These are phyloP conservation scores for Suillus subluteus DNA, from an alignment of 768 basidiomycete species.

Conservation along the genomic window DNA sequence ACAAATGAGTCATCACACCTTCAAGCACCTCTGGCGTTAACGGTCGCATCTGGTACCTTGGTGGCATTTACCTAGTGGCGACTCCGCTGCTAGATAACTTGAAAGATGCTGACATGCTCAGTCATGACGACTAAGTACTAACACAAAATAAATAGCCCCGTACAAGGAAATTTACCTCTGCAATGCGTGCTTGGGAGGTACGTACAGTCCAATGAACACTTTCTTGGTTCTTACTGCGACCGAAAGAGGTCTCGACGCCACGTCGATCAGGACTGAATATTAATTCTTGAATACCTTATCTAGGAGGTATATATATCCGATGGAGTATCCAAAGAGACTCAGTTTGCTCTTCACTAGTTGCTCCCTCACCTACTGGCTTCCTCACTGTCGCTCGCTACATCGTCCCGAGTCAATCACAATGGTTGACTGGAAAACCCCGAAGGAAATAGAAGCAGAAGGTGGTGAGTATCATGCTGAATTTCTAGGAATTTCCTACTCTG, in stretches of 20 bases:
- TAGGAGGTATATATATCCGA: neutral
- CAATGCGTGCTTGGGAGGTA: neutral
- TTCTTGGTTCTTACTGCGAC: neutral
- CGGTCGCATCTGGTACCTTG: neutral
- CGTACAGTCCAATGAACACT: slow-evolving; percentile 5
- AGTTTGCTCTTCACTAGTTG: neutral
- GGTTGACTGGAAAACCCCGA: slow-evolving; percentile 30
- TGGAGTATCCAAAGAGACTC: neutral
- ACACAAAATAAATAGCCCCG: neutral
- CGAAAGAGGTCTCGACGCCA: slow-evolving; percentile 2
- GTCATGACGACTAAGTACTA: slow-evolving; percentile 3
- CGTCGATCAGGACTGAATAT: slow-evolving; percentile 1
- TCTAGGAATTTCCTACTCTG: slow-evolving; percentile 2
- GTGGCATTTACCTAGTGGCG: neutral
- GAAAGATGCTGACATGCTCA: neutral
- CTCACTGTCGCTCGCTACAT: slow-evolving; percentile 14
- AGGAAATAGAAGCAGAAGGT: slow-evolving; percentile 25
- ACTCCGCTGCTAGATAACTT: neutral
- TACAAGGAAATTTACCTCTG: neutral
- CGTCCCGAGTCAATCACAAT: slow-evolving; percentile 19
- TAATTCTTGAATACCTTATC: neutral
- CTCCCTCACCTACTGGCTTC: neutral
- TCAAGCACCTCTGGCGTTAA: neutral
- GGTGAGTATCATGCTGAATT: slow-evolving; percentile 20
- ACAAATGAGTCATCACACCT: neutral